phyloP scores from a whole-genome alignment of 116 monocot species.

The Trichopus zeylanicus region DNA sequence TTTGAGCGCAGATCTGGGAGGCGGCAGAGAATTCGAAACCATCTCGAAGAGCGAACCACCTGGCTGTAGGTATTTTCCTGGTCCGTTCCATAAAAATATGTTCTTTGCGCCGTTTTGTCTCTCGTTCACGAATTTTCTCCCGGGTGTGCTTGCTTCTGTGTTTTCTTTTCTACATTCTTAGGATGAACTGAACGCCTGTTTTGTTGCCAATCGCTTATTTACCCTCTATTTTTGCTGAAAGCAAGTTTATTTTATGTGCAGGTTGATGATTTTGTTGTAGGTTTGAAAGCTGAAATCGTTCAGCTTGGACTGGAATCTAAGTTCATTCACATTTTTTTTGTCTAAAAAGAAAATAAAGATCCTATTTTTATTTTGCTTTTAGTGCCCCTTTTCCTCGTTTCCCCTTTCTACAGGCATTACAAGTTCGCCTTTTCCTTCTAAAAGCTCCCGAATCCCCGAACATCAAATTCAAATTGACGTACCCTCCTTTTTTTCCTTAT shows the following conservation, averaged over 20 bases:
- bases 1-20: neutral
- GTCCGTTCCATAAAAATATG: too few species aligned
- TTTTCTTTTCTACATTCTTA: too few species aligned
- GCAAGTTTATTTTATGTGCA: too few species aligned
- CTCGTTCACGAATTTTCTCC: neutral
- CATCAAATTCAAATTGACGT: neutral
- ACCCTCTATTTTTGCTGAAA: neutral
- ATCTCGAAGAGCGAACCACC: neutral
- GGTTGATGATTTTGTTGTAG: neutral
- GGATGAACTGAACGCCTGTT: too few species aligned
- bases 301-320: neutral
- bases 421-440: neutral
- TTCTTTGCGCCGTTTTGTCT: too few species aligned
- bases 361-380: too few species aligned
- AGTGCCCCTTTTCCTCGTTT: neutral
- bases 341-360: neutral
- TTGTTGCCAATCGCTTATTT: slow-evolving; percentile 1
- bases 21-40: neutral
- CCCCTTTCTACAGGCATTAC: neutral
- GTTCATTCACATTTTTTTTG: neutral
- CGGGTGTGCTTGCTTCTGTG: neutral
- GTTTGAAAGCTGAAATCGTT: neutral
- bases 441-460: neutral
- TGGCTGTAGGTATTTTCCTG: neutral
- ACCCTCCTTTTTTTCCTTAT: neutral